A percentile compares a stretch with the other conserved stretches of the same genome.
Evolutionary conservation across 805 yeast genomes (phyloP).

Genomic region (Ogataea paraovalis): DNA sequence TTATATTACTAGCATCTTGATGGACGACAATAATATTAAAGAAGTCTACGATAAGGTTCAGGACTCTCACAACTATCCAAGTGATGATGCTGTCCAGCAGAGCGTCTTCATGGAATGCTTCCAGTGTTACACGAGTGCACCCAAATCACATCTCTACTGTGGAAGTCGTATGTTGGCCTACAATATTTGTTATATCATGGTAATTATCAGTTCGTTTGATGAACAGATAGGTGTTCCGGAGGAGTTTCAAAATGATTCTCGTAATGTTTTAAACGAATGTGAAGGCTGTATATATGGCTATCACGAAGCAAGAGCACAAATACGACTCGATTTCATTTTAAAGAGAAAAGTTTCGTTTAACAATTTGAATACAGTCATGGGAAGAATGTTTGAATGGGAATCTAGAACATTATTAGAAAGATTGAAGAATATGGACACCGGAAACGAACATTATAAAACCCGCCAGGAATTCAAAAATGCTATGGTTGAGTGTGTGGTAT

Average conservation of each 20-base stretch:
- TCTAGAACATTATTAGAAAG: constrained; percentile 15
- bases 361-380: constrained; percentile 19
- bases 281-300: constrained; percentile 50
- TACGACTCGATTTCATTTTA: constrained; percentile 49
- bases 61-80: constrained; percentile 30
- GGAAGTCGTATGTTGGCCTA: constrained; percentile 44
- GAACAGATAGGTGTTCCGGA: constrained; percentile 10
- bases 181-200: constrained; percentile 49
- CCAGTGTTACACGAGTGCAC: constrained; percentile 13
- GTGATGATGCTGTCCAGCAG: constrained; percentile 33
- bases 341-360: constrained; percentile 37
- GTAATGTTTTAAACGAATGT: constrained; percentile 43
- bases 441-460: constrained; percentile 20
- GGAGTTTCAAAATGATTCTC: constrained; percentile 8
- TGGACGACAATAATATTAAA: background rate
- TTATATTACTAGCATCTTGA: background rate
- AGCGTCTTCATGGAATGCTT: constrained; percentile 38
- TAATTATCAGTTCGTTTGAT: constrained; percentile 39
- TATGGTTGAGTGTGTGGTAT: constrained; percentile 46
- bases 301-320: constrained; percentile 47
- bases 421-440: constrained; percentile 13
- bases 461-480: constrained; percentile 31
- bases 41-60: background rate
- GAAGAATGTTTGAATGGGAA: constrained; percentile 26
- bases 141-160: constrained; percentile 50